Evolutionary conservation across 208 protist species (phyloP).

Genomic region (Leishmania arabica): DNA sequence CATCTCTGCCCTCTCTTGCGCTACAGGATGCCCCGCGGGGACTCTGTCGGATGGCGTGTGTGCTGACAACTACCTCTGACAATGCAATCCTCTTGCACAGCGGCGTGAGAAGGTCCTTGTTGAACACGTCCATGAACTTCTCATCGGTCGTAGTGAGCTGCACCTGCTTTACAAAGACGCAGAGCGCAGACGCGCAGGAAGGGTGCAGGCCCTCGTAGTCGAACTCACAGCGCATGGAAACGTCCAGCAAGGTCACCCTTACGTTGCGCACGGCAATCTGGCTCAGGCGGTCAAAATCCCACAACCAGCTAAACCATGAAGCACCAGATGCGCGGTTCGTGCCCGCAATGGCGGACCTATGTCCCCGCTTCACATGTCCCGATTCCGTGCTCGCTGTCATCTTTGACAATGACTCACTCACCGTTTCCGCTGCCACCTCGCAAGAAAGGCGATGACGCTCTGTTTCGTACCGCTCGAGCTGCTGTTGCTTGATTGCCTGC

Average conservation of each 20-base stretch:
- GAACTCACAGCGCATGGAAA: constrained; percentile 63
- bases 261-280: constrained; percentile 55
- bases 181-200: constrained; percentile 43
- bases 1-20: not conserved
- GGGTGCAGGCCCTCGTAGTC: constrained; percentile 72
- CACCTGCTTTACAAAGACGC: constrained; percentile 48
- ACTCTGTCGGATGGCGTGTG: constrained; percentile 15
- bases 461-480: constrained; percentile 57
- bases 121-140: constrained; percentile 43
- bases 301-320: constrained; percentile 35
- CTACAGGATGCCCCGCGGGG: not conserved
- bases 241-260: constrained; percentile 41
- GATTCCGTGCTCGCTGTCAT: not conserved
- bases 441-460: constrained; percentile 26
- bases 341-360: not conserved
- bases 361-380: not conserved
- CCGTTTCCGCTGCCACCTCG: not conserved
- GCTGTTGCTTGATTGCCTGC: constrained; percentile 60
- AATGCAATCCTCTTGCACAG: constrained; percentile 20
- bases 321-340: not conserved
- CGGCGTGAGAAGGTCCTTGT: constrained; percentile 22
- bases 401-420: not conserved
- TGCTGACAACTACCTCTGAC: constrained; percentile 15
- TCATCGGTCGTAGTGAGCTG: constrained; percentile 56
- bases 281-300: constrained; percentile 53